Evolutionary conservation across 306 rosid species (phyloP).

Genomic region (Cercis canadensis): DNA sequence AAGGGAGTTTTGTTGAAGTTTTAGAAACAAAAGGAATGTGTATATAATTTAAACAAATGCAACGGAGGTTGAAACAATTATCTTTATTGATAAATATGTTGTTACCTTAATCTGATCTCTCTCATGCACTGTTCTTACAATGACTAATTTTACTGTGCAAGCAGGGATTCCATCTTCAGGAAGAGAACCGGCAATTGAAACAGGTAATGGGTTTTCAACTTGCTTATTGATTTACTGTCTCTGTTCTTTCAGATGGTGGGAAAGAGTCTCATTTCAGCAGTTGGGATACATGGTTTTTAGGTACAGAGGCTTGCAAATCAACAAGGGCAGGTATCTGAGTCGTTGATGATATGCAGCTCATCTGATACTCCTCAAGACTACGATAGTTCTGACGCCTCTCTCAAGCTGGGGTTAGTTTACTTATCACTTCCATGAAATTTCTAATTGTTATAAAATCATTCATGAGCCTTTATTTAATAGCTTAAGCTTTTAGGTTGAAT

Average conservation of each 20-base stretch:
- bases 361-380: conserved; percentile 28
- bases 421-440: no score
- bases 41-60: no score
- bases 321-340: conserved; percentile 43
- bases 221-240: not conserved
- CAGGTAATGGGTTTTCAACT: conserved; percentile 30
- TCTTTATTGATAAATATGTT: no score
- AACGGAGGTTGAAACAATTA: no score
- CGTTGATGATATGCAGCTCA: conserved; percentile 32
- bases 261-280: not conserved
- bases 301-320: conserved; percentile 1
- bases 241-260: not conserved
- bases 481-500: no score
- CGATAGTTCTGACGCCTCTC: conserved; percentile 45
- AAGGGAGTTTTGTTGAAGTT: no score
- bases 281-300: conserved; percentile 5
- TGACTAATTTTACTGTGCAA: not conserved
- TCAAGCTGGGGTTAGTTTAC: conserved; percentile 48
- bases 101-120: not conserved
- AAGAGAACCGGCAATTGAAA: conserved; percentile 44
- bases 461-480: no score
- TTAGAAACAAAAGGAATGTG: no score
- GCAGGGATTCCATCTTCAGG: conserved; percentile 41
- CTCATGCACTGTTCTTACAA: not conserved
- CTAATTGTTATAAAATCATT: no score